Evolutionary conservation across 2,329 filamentous ascomycete genomes (phyloP).

Genomic region (Claviceps paspali): DNA sequence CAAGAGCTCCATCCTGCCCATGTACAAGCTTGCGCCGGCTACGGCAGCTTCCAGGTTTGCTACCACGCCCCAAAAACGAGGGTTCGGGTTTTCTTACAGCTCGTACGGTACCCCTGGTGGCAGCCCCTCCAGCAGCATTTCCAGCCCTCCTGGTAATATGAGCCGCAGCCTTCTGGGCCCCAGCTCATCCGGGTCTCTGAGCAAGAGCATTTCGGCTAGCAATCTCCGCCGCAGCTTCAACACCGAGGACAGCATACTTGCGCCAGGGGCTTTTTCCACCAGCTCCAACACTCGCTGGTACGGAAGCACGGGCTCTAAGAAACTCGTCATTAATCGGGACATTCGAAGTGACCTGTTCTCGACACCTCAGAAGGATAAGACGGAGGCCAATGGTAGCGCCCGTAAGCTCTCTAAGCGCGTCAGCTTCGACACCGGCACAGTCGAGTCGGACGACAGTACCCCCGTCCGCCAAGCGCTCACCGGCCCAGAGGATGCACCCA

Average conservation of each 20-base stretch:
- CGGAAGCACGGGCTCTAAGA: conserved; percentile 62
- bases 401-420: conserved; percentile 67
- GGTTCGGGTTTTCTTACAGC: conserved; percentile 87
- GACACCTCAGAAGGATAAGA: conserved; percentile 40
- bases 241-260: conserved; percentile 70
- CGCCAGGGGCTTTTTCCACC: conserved; percentile 70
- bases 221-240: conserved; percentile 72
- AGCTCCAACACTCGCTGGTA: conserved; percentile 48
- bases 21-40: conserved; percentile 74
- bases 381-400: conserved; percentile 21
- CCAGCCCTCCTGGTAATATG: conserved; percentile 52
- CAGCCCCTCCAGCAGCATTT: conserved; percentile 47
- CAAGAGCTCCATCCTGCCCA: conserved; percentile 64
- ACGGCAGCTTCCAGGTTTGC: conserved; percentile 58
- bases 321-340: conserved; percentile 80
- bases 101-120: conserved; percentile 70
- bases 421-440: conserved; percentile 65
- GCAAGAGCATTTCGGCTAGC: conserved; percentile 79
- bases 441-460: conserved; percentile 19
- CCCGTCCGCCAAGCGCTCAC: conserved; percentile 20
- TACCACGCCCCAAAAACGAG: conserved; percentile 73
- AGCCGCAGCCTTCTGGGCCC: conserved; percentile 50
- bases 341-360: conserved; percentile 60
- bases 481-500: conserved; percentile 17
- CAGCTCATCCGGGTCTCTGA: conserved; percentile 56